These are phyloP conservation scores for Grosmannia serpens DNA, from an alignment of 2,329 filamentous ascomycete species.

Conservation along the genomic window DNA sequence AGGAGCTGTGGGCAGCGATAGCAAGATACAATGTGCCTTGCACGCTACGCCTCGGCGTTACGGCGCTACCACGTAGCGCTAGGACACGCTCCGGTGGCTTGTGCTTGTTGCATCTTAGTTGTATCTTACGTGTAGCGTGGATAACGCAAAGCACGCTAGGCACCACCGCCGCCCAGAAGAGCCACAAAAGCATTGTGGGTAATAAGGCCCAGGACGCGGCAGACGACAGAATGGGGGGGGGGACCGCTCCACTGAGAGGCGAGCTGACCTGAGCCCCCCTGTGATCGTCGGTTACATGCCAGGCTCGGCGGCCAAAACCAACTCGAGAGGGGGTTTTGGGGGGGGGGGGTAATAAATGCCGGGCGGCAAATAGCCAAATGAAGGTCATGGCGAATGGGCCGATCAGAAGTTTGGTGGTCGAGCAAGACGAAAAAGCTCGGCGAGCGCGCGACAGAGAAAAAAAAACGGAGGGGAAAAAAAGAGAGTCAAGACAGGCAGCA, in stretches of 20 bases:
- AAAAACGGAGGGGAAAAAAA: neutral
- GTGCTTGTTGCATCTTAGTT: neutral
- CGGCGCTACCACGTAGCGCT: neutral
- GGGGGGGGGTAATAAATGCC: neutral
- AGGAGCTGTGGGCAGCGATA: no score
- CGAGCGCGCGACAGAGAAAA: neutral
- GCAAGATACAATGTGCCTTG: neutral
- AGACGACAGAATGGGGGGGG: neutral
- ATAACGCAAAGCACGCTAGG: neutral
- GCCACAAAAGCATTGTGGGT: neutral
- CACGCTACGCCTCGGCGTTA: neutral
- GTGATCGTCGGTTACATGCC: conserved; percentile 1
- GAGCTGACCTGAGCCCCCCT: neutral
- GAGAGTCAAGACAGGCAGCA: neutral
- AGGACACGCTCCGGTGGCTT: neutral
- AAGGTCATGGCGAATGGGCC: neutral
- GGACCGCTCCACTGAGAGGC: neutral
- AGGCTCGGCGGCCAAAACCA: neutral
- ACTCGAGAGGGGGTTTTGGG: neutral
- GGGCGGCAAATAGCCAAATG: neutral
- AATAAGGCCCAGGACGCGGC: neutral
- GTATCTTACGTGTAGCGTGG: neutral
- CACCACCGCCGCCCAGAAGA: neutral
- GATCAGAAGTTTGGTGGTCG: neutral
- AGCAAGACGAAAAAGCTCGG: neutral